Conservation (phyloP, 495 filamentous ascomycete species). For the Penicillium flavigenum region DNA sequence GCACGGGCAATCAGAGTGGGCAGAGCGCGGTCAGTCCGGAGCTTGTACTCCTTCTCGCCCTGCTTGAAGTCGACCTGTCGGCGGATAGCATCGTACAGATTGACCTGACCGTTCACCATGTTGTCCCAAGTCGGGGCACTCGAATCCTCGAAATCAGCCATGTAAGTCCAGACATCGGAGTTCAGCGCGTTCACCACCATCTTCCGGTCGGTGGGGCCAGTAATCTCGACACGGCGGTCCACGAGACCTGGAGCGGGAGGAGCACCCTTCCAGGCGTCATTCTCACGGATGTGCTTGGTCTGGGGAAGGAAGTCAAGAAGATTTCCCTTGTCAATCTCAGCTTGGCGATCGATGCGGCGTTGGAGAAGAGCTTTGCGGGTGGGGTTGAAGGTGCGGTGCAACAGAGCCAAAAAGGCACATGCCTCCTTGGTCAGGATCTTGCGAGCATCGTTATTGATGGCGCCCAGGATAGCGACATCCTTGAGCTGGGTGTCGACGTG, state of each 20-base stretch:
- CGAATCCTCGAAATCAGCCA: conserved; percentile 99
- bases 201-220: conserved; percentile 95
- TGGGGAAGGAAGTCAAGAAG: conserved; percentile 96
- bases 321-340: conserved; percentile 86
- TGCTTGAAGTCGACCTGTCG: conserved; percentile 96
- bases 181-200: conserved; percentile 99
- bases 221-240: conserved; percentile 98
- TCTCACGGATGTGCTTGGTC: conserved; percentile 93
- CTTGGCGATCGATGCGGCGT: conserved; percentile 82
- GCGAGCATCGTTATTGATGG: conserved; percentile 71
- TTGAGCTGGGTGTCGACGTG: conserved; percentile 73
- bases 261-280: conserved; percentile 91
- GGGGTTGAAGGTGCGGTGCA: conserved; percentile 90
- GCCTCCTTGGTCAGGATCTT: conserved; percentile 93
- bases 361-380: conserved; percentile 89
- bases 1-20: conserved; percentile 85
- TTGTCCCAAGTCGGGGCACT: conserved; percentile 98
- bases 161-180: conserved; percentile 97
- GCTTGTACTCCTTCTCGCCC: conserved; percentile 93
- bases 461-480: conserved; percentile 82
- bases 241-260: conserved; percentile 90
- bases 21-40: conserved; percentile 78
- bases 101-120: conserved; percentile 98
- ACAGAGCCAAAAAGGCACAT: conserved; percentile 86
- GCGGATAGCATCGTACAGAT: conserved; percentile 96